Base-by-base conservation (phyloP, 345 rosid species). In the Nasturtium officinale region DNA sequence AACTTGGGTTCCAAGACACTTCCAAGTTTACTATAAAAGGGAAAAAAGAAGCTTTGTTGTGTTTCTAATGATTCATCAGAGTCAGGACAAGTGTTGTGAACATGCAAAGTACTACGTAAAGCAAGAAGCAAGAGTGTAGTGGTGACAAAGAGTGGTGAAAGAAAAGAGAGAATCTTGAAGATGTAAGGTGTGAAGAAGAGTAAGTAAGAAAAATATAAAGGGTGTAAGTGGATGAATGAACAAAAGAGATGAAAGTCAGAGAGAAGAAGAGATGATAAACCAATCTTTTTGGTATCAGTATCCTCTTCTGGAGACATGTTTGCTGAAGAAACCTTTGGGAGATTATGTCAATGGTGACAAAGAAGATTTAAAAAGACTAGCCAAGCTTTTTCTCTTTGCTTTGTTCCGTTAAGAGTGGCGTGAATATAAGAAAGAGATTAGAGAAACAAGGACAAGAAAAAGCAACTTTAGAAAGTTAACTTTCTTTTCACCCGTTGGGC, bases 131-230 rank as follows among this genome's bases (percentile, higher is more conserved):
- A 57, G 56, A 94, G 91, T 43, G 87, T 78, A 17, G 98, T 88
- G 48, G 97, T 89, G 62, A 86, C 35, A 65, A 94, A 83, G 56
- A 94, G 95, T 56, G 98, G 98, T 40, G 93, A 89, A 16, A 94
- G 91, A 47, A 87, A 91, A 64, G 96, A 85, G 28, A 88, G 81
- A 52, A 91, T 77, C 83, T 86, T 91, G 85, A 89, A 37, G 54
- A 91, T 73, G 83, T 86, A 88, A 17, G 92, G 95, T 1, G 83
- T 85, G 83, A 90, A 82, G 84, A 86, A 82, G 74, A 87, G 65
- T 29, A 81, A 29, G 81, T 88, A 81, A 47, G 81, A 84, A 62
- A 85, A 35, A 73, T 83, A 78, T 5, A 86, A 82, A 74, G 96
- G 93, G 68, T 88, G 90, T 9, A 87, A 87, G 64, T 86, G 23